Conservation (phyloP, 352 stramenopile genomes). For the Globisporangium paddicum region DNA sequence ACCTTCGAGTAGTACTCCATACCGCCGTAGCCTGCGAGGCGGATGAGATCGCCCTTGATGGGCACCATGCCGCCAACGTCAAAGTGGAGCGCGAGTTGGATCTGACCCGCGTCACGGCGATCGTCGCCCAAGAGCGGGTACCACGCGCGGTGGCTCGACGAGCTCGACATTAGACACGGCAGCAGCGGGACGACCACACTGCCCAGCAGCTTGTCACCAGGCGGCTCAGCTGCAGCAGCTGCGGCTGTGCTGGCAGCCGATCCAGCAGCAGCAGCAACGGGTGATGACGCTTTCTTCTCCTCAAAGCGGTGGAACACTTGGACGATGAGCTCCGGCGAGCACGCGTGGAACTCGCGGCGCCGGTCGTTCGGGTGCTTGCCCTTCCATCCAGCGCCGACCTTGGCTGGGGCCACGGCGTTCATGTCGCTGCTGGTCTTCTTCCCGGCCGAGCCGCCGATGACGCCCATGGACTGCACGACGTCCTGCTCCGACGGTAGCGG, state of each 20-base stretch:
- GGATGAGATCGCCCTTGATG: conserved; percentile 51
- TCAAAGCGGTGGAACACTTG: conserved; percentile 56
- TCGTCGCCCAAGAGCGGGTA: conserved; percentile 52
- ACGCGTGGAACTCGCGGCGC: conserved; percentile 39
- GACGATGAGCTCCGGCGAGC: conserved; percentile 49
- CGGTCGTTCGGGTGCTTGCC: conserved; percentile 16
- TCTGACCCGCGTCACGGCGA: conserved; percentile 44
- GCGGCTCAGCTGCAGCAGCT: conserved; percentile 4
- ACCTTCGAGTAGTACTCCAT: conserved; percentile 70
- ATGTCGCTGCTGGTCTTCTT: conserved; percentile 15
- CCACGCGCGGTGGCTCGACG: conserved; percentile 53
- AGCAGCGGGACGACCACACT: conserved; percentile 51
- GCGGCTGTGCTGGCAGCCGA: too few species aligned
- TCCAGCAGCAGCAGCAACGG: conserved; percentile 3
- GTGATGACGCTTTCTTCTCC: conserved; percentile 9
- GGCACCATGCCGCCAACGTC: conserved; percentile 42
- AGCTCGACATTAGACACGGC: conserved; percentile 49
- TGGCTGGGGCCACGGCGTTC: conserved; percentile 11
- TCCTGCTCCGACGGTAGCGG: conserved; percentile 57
- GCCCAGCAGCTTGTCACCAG: conserved; percentile 53
- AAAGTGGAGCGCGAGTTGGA: conserved; percentile 58
- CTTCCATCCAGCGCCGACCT: conserved; percentile 11
- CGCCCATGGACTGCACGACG: conserved; percentile 36
- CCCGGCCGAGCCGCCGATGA: conserved; percentile 14
- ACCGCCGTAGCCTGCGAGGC: conserved; percentile 53